Evolutionary conservation across 1,284 basidiomycete genomes (phyloP).

Genomic region (Malassezia obtusa): DNA sequence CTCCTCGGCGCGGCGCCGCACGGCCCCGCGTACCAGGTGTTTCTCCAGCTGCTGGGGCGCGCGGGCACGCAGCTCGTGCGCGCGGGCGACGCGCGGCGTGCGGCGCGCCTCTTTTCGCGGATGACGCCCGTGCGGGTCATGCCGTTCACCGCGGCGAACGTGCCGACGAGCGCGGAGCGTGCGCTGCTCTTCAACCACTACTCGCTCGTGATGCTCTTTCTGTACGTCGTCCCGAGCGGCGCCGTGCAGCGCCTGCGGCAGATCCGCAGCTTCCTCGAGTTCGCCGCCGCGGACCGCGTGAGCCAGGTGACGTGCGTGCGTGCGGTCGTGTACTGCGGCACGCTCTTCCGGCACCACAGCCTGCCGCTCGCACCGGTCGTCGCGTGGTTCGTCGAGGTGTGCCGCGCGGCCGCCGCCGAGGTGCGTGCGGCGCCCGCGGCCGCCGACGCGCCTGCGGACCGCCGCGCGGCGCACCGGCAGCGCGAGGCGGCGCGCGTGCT

Average conservation of each 20-base stretch:
- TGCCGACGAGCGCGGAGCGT: slow-evolving; percentile 57
- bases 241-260: slow-evolving; percentile 56
- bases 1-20: slow-evolving; percentile 13
- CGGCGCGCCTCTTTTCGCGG: slow-evolving; percentile 57
- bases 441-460: background rate
- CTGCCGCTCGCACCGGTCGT: slow-evolving; percentile 57
- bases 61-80: slow-evolving; percentile 48
- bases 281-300: slow-evolving; percentile 60
- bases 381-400: slow-evolving; percentile 62
- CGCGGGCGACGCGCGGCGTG: background rate
- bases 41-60: slow-evolving; percentile 65
- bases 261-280: slow-evolving; percentile 61
- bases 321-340: slow-evolving; percentile 65
- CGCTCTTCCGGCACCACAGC: slow-evolving; percentile 58
- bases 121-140: slow-evolving; percentile 66
- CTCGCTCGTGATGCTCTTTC: slow-evolving; percentile 64
- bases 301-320: slow-evolving; percentile 66
- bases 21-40: slow-evolving; percentile 62
- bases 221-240: slow-evolving; percentile 61
- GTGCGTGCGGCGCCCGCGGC: slow-evolving; percentile 4
- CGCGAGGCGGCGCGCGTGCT: slow-evolving; percentile 24
- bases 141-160: slow-evolving; percentile 28
- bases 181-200: slow-evolving; percentile 81
- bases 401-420: slow-evolving; percentile 53
- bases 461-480: slow-evolving; percentile 13